These are phyloP conservation scores for Phytophthora constricta DNA, from an alignment of 352 stramenopile species.

Conservation along the genomic window DNA sequence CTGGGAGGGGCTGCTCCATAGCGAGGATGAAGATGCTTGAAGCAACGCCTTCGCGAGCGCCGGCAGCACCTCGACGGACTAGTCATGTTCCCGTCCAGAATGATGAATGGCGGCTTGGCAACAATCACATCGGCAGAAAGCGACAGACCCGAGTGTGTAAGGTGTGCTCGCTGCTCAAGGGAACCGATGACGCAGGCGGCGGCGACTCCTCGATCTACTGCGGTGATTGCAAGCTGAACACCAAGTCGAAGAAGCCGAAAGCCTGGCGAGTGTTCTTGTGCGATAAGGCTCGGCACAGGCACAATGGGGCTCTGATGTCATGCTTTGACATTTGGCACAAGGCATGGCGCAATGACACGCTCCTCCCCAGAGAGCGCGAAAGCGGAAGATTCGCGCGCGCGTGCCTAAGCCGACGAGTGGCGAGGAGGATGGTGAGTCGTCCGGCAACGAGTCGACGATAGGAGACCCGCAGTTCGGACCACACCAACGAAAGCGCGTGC, in stretches of 20 bases:
- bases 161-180: conserved; percentile 18
- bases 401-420: too few relatives aligned
- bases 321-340: conserved; percentile 24
- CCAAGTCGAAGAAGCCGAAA: conserved; percentile 8
- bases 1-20: conserved; percentile 1
- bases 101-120: conserved; percentile 9
- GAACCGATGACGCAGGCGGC: conserved; percentile 1
- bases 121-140: conserved; percentile 9
- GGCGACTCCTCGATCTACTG: conserved; percentile 15
- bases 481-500: too few relatives aligned
- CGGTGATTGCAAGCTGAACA: conserved; percentile 13
- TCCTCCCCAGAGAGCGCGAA: neutral
- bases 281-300: conserved; percentile 8
- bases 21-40: too few relatives aligned
- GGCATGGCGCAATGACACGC: conserved; percentile 5
- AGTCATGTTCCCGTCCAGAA: conserved; percentile 6
- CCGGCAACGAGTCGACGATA: too few relatives aligned
- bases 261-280: conserved; percentile 12
- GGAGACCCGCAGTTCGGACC: too few relatives aligned
- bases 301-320: conserved; percentile 2
- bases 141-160: conserved; percentile 14
- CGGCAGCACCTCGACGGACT: neutral
- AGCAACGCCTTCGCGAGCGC: neutral
- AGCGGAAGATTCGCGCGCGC: conserved; percentile 11
- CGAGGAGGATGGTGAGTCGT: too few relatives aligned